Evolutionary conservation across 1,284 basidiomycete species (phyloP).

Genomic region (Peniophora sp.): DNA sequence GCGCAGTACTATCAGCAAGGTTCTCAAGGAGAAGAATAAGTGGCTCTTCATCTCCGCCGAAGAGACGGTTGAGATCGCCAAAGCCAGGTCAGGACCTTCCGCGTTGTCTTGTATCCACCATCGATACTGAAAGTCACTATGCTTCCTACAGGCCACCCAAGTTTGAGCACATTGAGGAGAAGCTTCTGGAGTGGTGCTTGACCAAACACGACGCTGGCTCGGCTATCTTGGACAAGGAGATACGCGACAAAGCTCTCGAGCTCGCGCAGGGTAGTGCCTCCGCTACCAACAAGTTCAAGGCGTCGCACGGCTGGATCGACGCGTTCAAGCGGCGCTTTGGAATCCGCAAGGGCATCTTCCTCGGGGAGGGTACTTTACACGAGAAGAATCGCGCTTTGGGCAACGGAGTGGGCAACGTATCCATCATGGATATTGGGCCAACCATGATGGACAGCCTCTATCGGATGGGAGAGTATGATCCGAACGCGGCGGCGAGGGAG

Average conservation of each 20-base stretch:
- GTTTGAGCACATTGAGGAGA: conserved; percentile 70
- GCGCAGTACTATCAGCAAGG: conserved; percentile 90
- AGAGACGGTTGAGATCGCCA: conserved; percentile 48
- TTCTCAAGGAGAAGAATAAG: conserved; percentile 74
- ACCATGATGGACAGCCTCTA: too few relatives aligned
- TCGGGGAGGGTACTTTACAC: conserved; percentile 26
- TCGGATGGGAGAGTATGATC: too few relatives aligned
- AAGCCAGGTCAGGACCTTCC: conserved; percentile 51
- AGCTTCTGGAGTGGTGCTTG: conserved; percentile 54
- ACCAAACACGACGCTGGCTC: conserved; percentile 41
- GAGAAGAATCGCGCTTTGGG: conserved; percentile 20
- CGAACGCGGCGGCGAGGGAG: too few relatives aligned
- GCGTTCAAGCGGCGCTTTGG: conserved; percentile 82
- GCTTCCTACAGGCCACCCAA: conserved; percentile 52
- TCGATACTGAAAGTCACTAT: conserved; percentile 2
- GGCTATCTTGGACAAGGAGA: conserved; percentile 60
- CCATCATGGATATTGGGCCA: not conserved
- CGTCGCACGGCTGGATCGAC: conserved; percentile 85
- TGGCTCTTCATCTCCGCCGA: conserved; percentile 69
- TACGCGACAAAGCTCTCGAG: conserved; percentile 66
- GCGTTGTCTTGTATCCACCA: not conserved
- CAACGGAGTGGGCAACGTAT: conserved; percentile 10
- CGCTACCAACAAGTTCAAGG: conserved; percentile 78
- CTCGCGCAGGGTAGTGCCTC: conserved; percentile 52
- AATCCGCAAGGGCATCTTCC: conserved; percentile 60